Evolutionary conservation across 2,329 filamentous ascomycete genomes (phyloP).

Genomic region (Neoscytalidium dimidiatum): DNA sequence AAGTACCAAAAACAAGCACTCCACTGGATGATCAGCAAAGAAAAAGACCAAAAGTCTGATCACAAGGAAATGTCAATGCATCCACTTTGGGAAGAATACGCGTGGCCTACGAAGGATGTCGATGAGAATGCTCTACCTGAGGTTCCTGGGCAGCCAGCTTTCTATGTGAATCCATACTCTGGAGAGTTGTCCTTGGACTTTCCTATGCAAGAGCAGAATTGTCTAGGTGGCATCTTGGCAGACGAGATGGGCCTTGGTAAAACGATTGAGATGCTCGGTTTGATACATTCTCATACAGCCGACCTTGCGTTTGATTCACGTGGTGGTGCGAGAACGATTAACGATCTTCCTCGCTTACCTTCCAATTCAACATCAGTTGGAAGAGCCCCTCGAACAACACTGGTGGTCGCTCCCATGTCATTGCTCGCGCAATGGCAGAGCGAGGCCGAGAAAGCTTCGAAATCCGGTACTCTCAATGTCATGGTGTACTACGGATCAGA

Average conservation of each 20-base stretch:
- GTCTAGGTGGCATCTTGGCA: constrained; percentile 86
- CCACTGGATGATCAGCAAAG: constrained; percentile 95
- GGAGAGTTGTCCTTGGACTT: constrained; percentile 92
- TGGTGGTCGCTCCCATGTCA: constrained; percentile 97
- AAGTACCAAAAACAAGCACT: constrained; percentile 95
- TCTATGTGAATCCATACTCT: constrained; percentile 97
- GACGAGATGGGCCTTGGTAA: constrained; percentile 98
- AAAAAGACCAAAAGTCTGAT: constrained; percentile 73
- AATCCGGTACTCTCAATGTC: constrained; percentile 76
- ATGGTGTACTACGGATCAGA: constrained; percentile 92
- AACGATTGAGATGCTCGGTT: constrained; percentile 96
- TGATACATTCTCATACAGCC: constrained; percentile 81
- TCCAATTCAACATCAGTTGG: constrained; percentile 60
- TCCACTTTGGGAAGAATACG: constrained; percentile 94
- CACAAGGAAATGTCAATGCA: constrained; percentile 82
- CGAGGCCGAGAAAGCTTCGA: constrained; percentile 88
- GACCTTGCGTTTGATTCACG: constrained; percentile 43
- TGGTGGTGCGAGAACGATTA: constrained; percentile 48
- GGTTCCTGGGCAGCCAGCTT: constrained; percentile 68
- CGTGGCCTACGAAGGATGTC: constrained; percentile 83
- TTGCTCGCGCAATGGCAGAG: constrained; percentile 96
- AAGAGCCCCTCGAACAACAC: constrained; percentile 80
- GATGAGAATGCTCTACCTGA: constrained; percentile 74
- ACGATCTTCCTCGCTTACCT: constrained; percentile 63
- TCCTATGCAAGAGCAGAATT: constrained; percentile 90